Evolutionary conservation across 2,329 filamentous ascomycete genomes (phyloP).

Genomic region (Pochonia chlamydosporia): DNA sequence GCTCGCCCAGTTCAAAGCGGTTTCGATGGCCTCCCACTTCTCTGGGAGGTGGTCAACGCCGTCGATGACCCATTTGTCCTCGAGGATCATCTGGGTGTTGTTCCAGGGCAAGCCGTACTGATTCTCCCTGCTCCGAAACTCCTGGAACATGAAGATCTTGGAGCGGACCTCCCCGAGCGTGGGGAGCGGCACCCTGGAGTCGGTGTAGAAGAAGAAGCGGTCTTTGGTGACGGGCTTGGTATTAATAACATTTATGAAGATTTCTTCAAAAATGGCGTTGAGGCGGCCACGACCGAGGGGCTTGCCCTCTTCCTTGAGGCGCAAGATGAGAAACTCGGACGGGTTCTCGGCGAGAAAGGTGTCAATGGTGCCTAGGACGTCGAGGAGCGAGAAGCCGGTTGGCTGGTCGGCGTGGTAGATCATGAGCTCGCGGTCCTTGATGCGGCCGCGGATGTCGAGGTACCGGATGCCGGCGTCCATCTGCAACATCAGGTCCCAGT

Average conservation of each 20-base stretch:
- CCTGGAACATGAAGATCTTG: constrained; percentile 41
- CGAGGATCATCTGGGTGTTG: constrained; percentile 36
- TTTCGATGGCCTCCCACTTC: constrained; percentile 40
- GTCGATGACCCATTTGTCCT: constrained; percentile 41
- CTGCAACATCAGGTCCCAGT: constrained; percentile 37
- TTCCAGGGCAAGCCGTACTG: constrained; percentile 40
- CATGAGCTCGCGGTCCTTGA: constrained; percentile 35
- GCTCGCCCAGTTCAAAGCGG: constrained; percentile 32
- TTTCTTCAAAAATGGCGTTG: constrained; percentile 20
- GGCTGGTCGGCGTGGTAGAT: constrained; percentile 41
- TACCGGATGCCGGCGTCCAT: constrained; percentile 42
- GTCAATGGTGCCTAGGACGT: constrained; percentile 38
- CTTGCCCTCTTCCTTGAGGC: constrained; percentile 41
- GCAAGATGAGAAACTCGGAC: constrained; percentile 41
- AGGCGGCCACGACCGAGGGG: constrained; percentile 33
- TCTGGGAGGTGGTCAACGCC: constrained; percentile 35
- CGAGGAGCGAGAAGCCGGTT: constrained; percentile 38
- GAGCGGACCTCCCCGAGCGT: constrained; percentile 39
- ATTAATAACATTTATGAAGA: no score
- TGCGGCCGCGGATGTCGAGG: constrained; percentile 41
- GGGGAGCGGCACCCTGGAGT: constrained; percentile 27
- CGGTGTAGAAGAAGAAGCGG: constrained; percentile 31
- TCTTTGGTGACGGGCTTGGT: constrained; percentile 28
- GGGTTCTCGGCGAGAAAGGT: constrained; percentile 40
- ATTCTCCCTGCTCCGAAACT: constrained; percentile 21